Evolutionary conservation across 2,329 filamentous ascomycete genomes (phyloP).

Genomic region (Saccharata proteae): DNA sequence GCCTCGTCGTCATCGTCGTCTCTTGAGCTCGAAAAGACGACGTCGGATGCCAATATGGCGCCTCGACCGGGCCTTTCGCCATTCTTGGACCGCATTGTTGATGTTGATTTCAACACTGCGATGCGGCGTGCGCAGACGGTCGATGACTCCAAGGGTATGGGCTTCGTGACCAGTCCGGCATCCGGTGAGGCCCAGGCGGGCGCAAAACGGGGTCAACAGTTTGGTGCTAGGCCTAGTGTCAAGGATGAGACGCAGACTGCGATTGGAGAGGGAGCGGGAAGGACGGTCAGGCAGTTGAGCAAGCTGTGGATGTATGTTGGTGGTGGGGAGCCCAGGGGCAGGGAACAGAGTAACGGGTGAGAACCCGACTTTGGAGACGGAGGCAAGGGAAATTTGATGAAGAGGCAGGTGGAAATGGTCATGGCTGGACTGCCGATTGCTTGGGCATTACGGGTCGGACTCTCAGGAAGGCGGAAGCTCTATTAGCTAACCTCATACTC

Average conservation of each 20-base stretch:
- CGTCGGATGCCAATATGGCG: too few relatives aligned
- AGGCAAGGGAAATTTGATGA: too few relatives aligned
- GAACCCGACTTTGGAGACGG: too few relatives aligned
- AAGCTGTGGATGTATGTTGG: constrained; percentile 10
- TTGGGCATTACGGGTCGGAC: too few relatives aligned
- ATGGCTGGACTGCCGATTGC: too few relatives aligned
- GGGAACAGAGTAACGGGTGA: too few relatives aligned
- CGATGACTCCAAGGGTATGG: constrained; percentile 3
- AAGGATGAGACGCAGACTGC: constrained; percentile 2
- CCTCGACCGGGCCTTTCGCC: not conserved
- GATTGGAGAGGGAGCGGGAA: constrained; percentile 2
- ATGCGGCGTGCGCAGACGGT: constrained; percentile 2
- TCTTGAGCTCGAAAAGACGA: too few relatives aligned
- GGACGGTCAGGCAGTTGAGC: constrained; percentile 10
- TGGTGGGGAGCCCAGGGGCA: constrained; percentile 1
- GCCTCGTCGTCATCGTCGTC: not conserved
- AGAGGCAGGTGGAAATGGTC: too few relatives aligned
- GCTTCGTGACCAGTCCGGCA: not conserved
- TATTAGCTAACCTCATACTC: too few relatives aligned
- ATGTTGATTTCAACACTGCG: constrained; percentile 8
- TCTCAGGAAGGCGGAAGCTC: too few relatives aligned
- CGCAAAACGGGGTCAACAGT: not conserved
- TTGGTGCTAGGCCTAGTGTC: constrained; percentile 1
- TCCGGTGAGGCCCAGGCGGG: not conserved
- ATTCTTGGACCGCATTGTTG: constrained; percentile 9